A percentile compares a stretch with the other conserved stretches of the same genome.
Evolutionary conservation across 495 filamentous ascomycete species (phyloP).

Genomic region (Trichoderma gamsii): DNA sequence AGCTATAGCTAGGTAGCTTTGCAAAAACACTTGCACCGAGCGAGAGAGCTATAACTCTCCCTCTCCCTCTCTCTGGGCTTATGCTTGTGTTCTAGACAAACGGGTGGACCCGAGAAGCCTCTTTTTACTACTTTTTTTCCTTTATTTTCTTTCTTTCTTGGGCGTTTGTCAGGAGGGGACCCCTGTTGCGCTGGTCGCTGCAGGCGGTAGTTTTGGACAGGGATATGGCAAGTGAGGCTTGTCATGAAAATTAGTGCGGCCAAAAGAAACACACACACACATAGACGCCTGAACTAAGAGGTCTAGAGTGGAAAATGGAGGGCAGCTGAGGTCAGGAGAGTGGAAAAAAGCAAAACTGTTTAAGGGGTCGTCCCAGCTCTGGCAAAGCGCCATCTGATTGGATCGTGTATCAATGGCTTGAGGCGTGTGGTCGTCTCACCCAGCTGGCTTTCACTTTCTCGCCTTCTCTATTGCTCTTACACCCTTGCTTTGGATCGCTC

Average conservation of each 20-base stretch:
- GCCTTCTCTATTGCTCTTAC: neutral
- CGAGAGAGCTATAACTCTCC: too few relatives aligned
- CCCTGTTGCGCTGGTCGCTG: too few relatives aligned
- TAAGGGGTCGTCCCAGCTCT: neutral
- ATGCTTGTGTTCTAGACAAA: slow-evolving; percentile 2
- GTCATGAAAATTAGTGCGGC: neutral
- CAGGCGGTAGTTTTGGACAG: too few relatives aligned
- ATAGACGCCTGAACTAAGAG: neutral
- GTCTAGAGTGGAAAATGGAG: neutral
- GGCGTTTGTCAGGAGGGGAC: too few relatives aligned
- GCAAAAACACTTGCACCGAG: too few relatives aligned
- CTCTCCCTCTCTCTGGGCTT: too few relatives aligned
- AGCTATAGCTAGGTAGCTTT: too few relatives aligned
- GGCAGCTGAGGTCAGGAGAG: too few relatives aligned
- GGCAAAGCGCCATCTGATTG: neutral
- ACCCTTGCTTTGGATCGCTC: neutral
- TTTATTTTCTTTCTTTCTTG: too few relatives aligned
- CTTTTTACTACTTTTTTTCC: too few relatives aligned
- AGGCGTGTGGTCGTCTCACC: neutral
- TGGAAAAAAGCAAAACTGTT: neutral
- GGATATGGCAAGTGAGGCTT: neutral
- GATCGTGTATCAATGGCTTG: neutral
- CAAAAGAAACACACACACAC: neutral
- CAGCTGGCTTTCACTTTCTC: too few relatives aligned
- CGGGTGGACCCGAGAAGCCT: slow-evolving; percentile 9